phyloP scores from a whole-genome alignment of 116 monocot species.

The Dioscorea cayenensis region DNA sequence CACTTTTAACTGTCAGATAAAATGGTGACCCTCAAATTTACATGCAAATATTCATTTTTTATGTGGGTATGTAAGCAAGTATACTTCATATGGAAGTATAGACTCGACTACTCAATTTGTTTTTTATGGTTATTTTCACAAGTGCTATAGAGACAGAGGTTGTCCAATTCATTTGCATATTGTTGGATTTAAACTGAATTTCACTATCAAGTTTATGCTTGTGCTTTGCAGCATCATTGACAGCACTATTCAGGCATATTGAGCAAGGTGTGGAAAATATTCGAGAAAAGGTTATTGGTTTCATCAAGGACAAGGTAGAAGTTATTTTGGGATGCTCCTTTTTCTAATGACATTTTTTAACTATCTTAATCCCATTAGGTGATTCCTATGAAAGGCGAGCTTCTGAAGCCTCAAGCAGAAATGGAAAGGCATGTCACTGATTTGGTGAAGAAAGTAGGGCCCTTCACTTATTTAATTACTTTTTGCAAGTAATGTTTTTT shows the following conservation, averaged over 20 bases:
- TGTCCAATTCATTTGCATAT: not conserved
- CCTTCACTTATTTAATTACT: not conserved
- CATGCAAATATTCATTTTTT: not conserved
- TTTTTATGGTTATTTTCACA: too few species aligned
- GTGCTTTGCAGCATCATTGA: slow-evolving; percentile 64
- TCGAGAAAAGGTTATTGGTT: slow-evolving; percentile 87
- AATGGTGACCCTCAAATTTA: not conserved
- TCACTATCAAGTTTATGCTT: too few species aligned
- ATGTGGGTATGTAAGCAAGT: too few species aligned
- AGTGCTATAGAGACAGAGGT: too few species aligned
- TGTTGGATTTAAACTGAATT: not conserved
- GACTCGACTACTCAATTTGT: too few species aligned
- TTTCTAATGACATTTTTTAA: not conserved
- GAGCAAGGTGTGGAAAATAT: slow-evolving; percentile 69
- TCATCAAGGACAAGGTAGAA: slow-evolving; percentile 87
- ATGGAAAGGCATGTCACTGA: slow-evolving; percentile 94
- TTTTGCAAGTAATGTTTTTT: not conserved
- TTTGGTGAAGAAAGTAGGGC: slow-evolving; percentile 83
- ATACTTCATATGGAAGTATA: too few species aligned
- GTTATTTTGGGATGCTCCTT: not conserved
- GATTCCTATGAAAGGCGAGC: slow-evolving; percentile 89
- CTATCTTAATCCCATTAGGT: slow-evolving; percentile 34
- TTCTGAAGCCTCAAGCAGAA: slow-evolving; percentile 87
- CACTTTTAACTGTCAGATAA: too few species aligned
- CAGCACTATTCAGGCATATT: slow-evolving; percentile 87